Evolutionary conservation across 129 eudicot species (phyloP).

Genomic region (Smallanthus sonchifolius): DNA sequence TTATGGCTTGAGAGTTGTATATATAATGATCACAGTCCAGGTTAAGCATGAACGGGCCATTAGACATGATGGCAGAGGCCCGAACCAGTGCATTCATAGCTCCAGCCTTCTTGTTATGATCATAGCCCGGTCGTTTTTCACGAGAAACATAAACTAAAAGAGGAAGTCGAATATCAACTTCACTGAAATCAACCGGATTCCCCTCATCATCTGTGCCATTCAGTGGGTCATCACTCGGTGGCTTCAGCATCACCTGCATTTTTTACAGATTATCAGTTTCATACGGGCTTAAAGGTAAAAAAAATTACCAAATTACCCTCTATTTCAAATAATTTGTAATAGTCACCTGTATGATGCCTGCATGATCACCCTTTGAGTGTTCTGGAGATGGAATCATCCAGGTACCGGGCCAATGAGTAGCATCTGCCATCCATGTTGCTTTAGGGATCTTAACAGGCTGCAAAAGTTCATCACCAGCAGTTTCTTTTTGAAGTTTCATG

Average conservation of each 20-base stretch:
- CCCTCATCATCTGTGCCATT: constrained; percentile 29
- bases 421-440: constrained; percentile 82
- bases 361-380: constrained; percentile 68
- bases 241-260: constrained; percentile 67
- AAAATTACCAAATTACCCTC: background rate
- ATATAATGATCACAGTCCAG: constrained; percentile 61
- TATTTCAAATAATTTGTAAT: background rate
- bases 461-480: constrained; percentile 41
- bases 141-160: constrained; percentile 64
- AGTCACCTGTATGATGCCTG: constrained; percentile 61
- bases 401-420: constrained; percentile 75
- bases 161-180: constrained; percentile 64
- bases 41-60: constrained; percentile 67
- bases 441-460: constrained; percentile 54
- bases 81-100: constrained; percentile 74
- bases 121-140: constrained; percentile 70
- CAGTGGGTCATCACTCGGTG: constrained; percentile 58
- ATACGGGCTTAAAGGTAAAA: background rate
- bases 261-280: background rate
- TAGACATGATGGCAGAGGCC: constrained; percentile 68
- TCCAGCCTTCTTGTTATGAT: constrained; percentile 76
- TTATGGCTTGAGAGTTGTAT: constrained; percentile 52
- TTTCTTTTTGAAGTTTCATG: constrained; percentile 53
- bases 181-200: constrained; percentile 39
- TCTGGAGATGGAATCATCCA: constrained; percentile 50